Percentiles rank a stretch among this genome's conserved stretches.
These are phyloP conservation scores for Eucalyptus dawsonii DNA, from an alignment of 345 rosid species.

Conservation along the genomic window DNA sequence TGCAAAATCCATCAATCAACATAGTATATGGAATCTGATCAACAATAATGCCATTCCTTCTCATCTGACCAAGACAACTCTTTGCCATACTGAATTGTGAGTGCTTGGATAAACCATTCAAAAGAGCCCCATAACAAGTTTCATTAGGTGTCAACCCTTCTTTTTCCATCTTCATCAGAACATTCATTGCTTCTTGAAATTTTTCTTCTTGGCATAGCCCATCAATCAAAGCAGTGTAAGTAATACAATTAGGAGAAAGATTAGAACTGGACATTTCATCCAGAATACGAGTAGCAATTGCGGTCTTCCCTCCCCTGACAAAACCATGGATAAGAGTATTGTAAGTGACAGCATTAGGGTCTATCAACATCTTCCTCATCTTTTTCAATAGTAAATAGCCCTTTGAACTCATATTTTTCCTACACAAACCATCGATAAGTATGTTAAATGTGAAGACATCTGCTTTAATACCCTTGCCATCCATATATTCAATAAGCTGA, in stretches of 20 bases:
- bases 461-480: slow-evolving; percentile 48
- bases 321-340: slow-evolving; percentile 70
- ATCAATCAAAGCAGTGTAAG: slow-evolving; percentile 62
- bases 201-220: slow-evolving; percentile 41
- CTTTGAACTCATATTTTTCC: slow-evolving; percentile 60
- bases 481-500: slow-evolving; percentile 63
- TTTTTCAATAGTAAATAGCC: slow-evolving; percentile 66
- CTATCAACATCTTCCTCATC: slow-evolving; percentile 61
- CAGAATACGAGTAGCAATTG: slow-evolving; percentile 40
- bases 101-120: slow-evolving; percentile 62
- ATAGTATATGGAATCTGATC: slow-evolving; percentile 52
- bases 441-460: slow-evolving; percentile 80
- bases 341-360: slow-evolving; percentile 65
- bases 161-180: slow-evolving; percentile 48
- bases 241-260: slow-evolving; percentile 40
- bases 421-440: slow-evolving; percentile 67
- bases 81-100: slow-evolving; percentile 48
- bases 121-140: slow-evolving; percentile 54
- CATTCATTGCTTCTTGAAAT: slow-evolving; percentile 50
- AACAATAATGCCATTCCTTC: slow-evolving; percentile 31
- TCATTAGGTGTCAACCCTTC: slow-evolving; percentile 41
- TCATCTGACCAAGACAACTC: slow-evolving; percentile 56
- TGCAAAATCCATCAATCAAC: slow-evolving; percentile 69
- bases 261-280: slow-evolving; percentile 54
- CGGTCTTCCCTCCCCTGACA: slow-evolving; percentile 57